Base-by-base conservation (phyloP, 2,329 filamentous ascomycete genomes). In the Epichloe aotearoae region DNA sequence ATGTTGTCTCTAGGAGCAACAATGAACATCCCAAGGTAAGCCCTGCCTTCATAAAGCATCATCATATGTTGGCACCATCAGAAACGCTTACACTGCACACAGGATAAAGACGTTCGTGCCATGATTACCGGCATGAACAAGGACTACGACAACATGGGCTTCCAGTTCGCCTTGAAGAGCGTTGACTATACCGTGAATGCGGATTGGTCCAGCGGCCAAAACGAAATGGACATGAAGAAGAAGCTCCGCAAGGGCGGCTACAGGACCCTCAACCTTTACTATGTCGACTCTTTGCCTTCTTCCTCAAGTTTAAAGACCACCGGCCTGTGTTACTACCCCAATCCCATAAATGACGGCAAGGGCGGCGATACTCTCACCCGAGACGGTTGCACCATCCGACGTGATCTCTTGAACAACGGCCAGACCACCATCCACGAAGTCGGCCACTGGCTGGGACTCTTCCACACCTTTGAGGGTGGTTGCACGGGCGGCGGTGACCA, bases 381-480 rank as follows among this genome's bases (percentile, higher is more conserved):
- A 8, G 59, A 61, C 33, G 58, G 56, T 14, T 61, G 59, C 47
- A 53, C 50, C 20, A 49, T 61, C 12, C 46, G 49, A 23, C 43
- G 40, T 6, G 53, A 55, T 37, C 50, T 49, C 8, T 26, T 61
- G 36, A 55, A 53, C 3, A 55, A 58, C 15, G 54, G 53, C 26
- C 55, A 58, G 19, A 55, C 56, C 6, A 54, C 56, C 2, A 52
- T 54, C 11, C 69, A 72, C 57, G 70, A 73, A 58, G 61, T 66
- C 37, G 70, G 70, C 4, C 70, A 73, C 58, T 73, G 70, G 69
- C 60, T 73, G 48, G 68, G 69, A 46, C 63, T 73, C 19, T 62
- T 62, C 49, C 70, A 73, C 57, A 69, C 68, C 39, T 73, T 73
- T 56, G 54, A 68, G 36, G 67, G 63, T 8, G 66, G 66, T 44